These are phyloP conservation scores for Geotrichum bryndzae DNA, from an alignment of 1,139 yeast genomes.

Conservation along the genomic window DNA sequence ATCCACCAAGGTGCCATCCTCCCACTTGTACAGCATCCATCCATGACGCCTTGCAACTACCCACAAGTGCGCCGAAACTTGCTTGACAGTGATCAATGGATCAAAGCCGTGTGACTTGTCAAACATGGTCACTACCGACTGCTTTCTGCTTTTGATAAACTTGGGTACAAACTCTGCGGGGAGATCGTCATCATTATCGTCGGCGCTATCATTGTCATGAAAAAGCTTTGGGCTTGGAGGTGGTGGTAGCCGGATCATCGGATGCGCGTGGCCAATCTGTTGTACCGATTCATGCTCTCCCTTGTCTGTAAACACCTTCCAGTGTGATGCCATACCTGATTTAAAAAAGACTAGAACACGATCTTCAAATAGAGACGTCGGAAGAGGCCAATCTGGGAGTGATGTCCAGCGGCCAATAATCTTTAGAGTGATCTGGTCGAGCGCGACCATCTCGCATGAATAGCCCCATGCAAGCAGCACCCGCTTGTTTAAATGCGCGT, in stretches of 20 bases:
- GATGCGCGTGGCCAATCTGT: conserved; percentile 7
- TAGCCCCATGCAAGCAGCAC: conserved; percentile 24
- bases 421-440: conserved; percentile 18
- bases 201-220: background rate
- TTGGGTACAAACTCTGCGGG: conserved; percentile 4
- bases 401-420: conserved; percentile 19
- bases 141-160: conserved; percentile 7
- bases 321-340: conserved; percentile 19
- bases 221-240: conserved; percentile 3
- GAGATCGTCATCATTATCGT: background rate
- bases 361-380: conserved; percentile 23
- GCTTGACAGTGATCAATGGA: conserved; percentile 18
- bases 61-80: conserved; percentile 23
- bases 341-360: conserved; percentile 20
- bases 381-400: conserved; percentile 25
- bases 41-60: conserved; percentile 23
- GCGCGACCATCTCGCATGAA: conserved; percentile 22
- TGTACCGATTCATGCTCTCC: conserved; percentile 8
- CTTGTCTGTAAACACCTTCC: conserved; percentile 11
- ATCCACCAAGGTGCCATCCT: conserved; percentile 20
- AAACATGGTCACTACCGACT: conserved; percentile 13
- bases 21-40: conserved; percentile 26
- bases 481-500: conserved; percentile 15
- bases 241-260: conserved; percentile 14
- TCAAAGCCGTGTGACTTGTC: conserved; percentile 20